Evolutionary conservation across 306 rosid species (phyloP), one percentile per base, ranked within the genome.

Genomic region (Malus sieversii): DNA sequence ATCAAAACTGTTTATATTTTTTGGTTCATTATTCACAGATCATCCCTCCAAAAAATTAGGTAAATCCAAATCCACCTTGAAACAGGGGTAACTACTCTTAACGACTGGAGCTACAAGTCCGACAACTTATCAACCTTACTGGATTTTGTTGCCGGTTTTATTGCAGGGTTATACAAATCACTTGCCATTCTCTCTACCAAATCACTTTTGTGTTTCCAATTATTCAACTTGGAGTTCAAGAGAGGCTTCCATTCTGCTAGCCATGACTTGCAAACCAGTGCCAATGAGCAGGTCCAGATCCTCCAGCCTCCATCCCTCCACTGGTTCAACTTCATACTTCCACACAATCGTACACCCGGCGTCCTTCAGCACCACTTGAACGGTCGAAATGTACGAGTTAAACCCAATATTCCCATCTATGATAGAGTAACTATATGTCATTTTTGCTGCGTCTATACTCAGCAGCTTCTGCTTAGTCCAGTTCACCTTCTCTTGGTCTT

Each of bases 341-440:
- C 96, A 90, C 79, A 81, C 81, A 53, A 88, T 75, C 67, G 35
- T 74, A 75, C 89, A 77, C 0, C 87, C 88, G 6, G 55, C 75
- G 22, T 75, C 81, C 15, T 65, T 71, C 20, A 72, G 72, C 10
- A 42, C 15, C 40, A 90, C 84, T 32, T 70, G 75, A 42, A 70
- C 55, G 0, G 78, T 86, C 3, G 89, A 75, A 22, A 88, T 38
- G 69, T 86, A 88, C 18, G 85, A 75, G 75, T 78, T 13, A 68
- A 88, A 88, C 9, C 92, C 92, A 4, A 88, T 88, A 29, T 87
- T 90, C 5, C 92, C 88, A 58, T 86, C 89, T 2, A 86, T n/a
- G 9, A 86, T 86, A 5, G 85, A 63, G 23, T 83, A 88, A 55
- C 40, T 83, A 32, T 83, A 75, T 0, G 44, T 75, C 76, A 58